These are phyloP conservation scores for Moesziomyces sp. DNA, from an alignment of 1,284 basidiomycete species.

Conservation along the genomic window DNA sequence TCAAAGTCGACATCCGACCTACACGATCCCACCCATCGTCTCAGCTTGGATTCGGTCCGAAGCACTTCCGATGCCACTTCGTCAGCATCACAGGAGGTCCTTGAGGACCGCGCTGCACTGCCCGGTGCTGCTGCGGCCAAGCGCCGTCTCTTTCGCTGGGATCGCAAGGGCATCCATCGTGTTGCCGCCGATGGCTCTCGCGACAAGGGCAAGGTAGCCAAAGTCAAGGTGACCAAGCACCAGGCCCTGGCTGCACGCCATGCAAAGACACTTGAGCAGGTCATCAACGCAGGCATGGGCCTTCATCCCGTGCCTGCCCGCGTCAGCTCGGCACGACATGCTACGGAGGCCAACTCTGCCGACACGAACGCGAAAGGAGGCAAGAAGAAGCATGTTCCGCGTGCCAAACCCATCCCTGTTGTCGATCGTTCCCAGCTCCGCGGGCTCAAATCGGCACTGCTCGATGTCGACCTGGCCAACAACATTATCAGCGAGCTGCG, in stretches of 20 bases:
- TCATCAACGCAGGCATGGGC: constrained; percentile 57
- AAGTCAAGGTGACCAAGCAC: constrained; percentile 50
- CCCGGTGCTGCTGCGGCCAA: constrained; percentile 35
- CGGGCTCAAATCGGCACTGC: constrained; percentile 54
- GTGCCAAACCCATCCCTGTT: constrained; percentile 28
- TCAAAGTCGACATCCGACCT: constrained; percentile 37
- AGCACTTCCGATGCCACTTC: constrained; percentile 11
- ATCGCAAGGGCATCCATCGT: constrained; percentile 40
- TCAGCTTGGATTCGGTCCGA: constrained; percentile 23
- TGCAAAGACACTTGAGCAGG: constrained; percentile 57
- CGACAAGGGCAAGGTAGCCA: constrained; percentile 39
- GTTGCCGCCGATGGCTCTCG: neutral
- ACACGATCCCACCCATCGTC: constrained; percentile 1
- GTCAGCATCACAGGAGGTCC: constrained; percentile 7
- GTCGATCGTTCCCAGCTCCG: constrained; percentile 45
- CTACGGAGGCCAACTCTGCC: neutral
- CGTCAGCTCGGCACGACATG: constrained; percentile 11
- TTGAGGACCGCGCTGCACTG: constrained; percentile 20
- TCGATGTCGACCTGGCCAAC: constrained; percentile 54
- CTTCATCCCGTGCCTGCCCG: constrained; percentile 37
- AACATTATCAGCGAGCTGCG: constrained; percentile 59
- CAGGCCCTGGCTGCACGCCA: constrained; percentile 55
- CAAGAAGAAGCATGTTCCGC: constrained; percentile 34
- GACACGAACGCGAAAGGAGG: constrained; percentile 7
- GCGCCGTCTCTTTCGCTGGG: constrained; percentile 44